These are phyloP conservation scores for Cephalotrichum gorgonifer DNA, from an alignment of 2,329 filamentous ascomycete genomes.

Conservation along the genomic window DNA sequence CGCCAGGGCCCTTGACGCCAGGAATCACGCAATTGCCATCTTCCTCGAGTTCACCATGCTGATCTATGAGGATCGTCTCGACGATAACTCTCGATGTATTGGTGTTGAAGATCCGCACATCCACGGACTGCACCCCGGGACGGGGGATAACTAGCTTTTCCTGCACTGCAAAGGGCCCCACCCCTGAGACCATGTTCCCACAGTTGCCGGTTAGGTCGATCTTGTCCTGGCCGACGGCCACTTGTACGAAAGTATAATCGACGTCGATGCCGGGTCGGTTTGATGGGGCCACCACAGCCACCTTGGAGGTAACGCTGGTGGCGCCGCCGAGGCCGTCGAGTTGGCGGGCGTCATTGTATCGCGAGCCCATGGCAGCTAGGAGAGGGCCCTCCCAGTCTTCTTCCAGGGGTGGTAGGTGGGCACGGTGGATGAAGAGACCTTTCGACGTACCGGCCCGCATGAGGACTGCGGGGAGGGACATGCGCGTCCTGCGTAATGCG, in stretches of 20 bases:
- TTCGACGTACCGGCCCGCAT: constrained; percentile 56
- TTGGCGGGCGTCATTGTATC: constrained; percentile 43
- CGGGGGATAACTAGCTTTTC: constrained; percentile 26
- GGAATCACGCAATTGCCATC: constrained; percentile 45
- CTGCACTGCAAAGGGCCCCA: constrained; percentile 50
- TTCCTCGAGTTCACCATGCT: constrained; percentile 32
- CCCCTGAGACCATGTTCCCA: constrained; percentile 50
- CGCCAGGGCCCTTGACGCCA: constrained; percentile 42
- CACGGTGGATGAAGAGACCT: constrained; percentile 45
- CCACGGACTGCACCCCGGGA: constrained; percentile 14
- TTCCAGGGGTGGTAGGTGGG: constrained; percentile 35
- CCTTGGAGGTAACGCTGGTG: constrained; percentile 50
- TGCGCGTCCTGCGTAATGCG: constrained; percentile 8
- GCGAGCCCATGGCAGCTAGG: constrained; percentile 41
- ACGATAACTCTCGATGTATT: constrained; percentile 49
- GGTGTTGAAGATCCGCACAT: constrained; percentile 45
- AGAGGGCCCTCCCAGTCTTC: constrained; percentile 42
- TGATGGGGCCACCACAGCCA: constrained; percentile 41
- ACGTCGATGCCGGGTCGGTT: constrained; percentile 36
- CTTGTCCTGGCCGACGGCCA: constrained; percentile 42
- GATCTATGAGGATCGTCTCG: constrained; percentile 39
- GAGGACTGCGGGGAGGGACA: constrained; percentile 37
- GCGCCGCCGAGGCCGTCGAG: constrained; percentile 54
- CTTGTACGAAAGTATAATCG: constrained; percentile 53
- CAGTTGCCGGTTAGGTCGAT: constrained; percentile 53